Conservation (phyloP, 352 stramenopile genomes). For the Pythium sukuiense region DNA sequence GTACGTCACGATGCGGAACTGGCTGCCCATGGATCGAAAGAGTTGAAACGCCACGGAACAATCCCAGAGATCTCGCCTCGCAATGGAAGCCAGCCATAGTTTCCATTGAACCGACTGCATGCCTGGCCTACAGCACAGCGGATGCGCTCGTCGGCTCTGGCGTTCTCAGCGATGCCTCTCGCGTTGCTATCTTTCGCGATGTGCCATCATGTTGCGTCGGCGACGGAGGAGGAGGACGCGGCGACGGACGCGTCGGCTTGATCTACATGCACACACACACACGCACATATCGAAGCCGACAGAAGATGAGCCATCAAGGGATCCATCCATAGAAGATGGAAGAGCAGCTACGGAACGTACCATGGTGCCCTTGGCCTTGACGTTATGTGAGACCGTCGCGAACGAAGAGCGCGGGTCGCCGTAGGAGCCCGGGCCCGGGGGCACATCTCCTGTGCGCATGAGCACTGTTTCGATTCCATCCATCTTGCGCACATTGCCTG, state of each 20-base stretch:
- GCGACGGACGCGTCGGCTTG: conserved; percentile 27
- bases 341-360: conserved; percentile 8
- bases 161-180: conserved; percentile 26
- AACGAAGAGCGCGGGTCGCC: conserved; percentile 71
- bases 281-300: neutral
- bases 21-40: neutral
- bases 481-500: conserved; percentile 71
- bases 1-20: conserved; percentile 1
- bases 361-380: conserved; percentile 39
- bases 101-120: conserved; percentile 7
- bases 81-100: conserved; percentile 2
- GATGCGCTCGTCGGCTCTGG: conserved; percentile 21
- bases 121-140: neutral
- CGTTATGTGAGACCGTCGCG: conserved; percentile 71
- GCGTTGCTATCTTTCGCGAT: conserved; percentile 7
- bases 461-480: conserved; percentile 75
- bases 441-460: conserved; percentile 67
- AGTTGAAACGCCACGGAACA: neutral
- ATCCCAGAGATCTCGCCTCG: conserved; percentile 1
- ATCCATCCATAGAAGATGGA: conserved; percentile 26
- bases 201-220: conserved; percentile 13
- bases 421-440: conserved; percentile 70
- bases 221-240: conserved; percentile 13
- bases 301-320: conserved; percentile 7
- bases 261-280: conserved; percentile 8